These are phyloP conservation scores for Hortiboletus flavorubellus DNA, from an alignment of 768 basidiomycete genomes.

Conservation along the genomic window DNA sequence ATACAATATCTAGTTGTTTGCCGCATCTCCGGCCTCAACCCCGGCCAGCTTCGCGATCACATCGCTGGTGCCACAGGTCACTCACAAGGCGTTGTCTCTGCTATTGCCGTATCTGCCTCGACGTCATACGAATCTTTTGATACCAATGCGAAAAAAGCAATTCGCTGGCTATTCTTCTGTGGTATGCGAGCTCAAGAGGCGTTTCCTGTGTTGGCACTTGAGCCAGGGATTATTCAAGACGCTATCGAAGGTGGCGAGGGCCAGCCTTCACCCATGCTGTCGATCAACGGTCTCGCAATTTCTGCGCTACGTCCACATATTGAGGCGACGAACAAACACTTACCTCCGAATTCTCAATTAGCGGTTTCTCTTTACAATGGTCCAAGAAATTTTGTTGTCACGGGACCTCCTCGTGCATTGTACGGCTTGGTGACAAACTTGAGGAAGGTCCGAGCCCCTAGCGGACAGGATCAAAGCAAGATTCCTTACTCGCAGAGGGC, in stretches of 20 bases:
- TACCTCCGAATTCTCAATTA: slow-evolving; percentile 75
- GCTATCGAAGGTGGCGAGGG: slow-evolving; percentile 93
- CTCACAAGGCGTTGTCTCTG: slow-evolving; percentile 95
- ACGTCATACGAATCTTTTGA: slow-evolving; percentile 70
- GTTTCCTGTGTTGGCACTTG: slow-evolving; percentile 89
- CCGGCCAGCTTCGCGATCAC: slow-evolving; percentile 72
- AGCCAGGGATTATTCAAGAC: slow-evolving; percentile 84
- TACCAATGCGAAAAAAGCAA: slow-evolving; percentile 74
- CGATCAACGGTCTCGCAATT: slow-evolving; percentile 76
- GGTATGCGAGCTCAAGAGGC: slow-evolving; percentile 91
- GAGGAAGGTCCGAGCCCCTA: slow-evolving; percentile 84
- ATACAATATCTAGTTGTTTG: slow-evolving; percentile 86
- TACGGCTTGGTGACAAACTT: slow-evolving; percentile 91
- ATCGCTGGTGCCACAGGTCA: slow-evolving; percentile 92
- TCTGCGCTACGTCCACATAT: slow-evolving; percentile 80
- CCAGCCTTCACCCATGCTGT: slow-evolving; percentile 88
- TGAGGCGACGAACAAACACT: slow-evolving; percentile 81
- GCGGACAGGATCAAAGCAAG: slow-evolving; percentile 91
- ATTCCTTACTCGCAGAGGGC: slow-evolving; percentile 92
- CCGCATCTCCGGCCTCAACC: slow-evolving; percentile 69
- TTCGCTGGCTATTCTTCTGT: slow-evolving; percentile 91
- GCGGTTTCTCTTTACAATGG: slow-evolving; percentile 92
- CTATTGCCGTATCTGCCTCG: slow-evolving; percentile 84
- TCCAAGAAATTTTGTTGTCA: slow-evolving; percentile 86
- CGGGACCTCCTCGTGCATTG: slow-evolving; percentile 86